Base-by-base conservation (phyloP, 75 land plant genomes). In the Picea glauca region DNA sequence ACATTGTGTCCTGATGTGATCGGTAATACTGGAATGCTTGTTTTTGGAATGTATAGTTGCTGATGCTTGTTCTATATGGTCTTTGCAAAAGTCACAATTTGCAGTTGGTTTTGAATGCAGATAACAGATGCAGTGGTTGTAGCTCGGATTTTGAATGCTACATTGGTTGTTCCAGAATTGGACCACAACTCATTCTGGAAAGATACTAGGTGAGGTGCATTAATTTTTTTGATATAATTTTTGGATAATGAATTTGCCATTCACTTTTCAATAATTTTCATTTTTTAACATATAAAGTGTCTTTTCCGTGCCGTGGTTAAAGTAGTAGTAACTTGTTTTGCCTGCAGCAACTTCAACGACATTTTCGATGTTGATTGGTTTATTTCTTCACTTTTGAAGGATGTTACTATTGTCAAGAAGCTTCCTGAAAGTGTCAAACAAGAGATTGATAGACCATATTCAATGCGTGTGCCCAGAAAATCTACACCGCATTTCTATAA, bases 81-180 rank as follows among this genome's bases (percentile, higher is more conserved):
- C 18, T 20, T 60, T n/a, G 6, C 76, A 13, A 18, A 30, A 50
- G 26, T 50, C 23, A 75, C 33, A 13, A n/a, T 75, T 75, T 8
- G 15, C 23, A 58, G 18, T 75, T 43, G 80, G 15, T 76, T 75
- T 5, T 31, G 80, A 76, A 21, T 68, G 72, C 93, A 98, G 99
- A 98, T 98, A 78, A 93, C 94, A 7, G 99, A 98, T 90, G 96
- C 98, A 58, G 94, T 98, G 57, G 98, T 93, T 76, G 99, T 95
- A 77, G 99, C 99, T 12, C 82, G 96, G 81, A 89, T 98, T 60
- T 84, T 98, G 33, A 98, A 98, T 89, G 99, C 98, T 26, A 98
- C 99, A 6, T 79, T 98, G 46, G 94, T 98, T 65, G 87, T 98
- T 13, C 99, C 99, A 33, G 86, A 93, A 75, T 70, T 98, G 79